Evolutionary conservation across 2,329 filamentous ascomycete species (phyloP), one percentile per base, ranked within the genome.

Genomic region (Fusarium subtropicale): DNA sequence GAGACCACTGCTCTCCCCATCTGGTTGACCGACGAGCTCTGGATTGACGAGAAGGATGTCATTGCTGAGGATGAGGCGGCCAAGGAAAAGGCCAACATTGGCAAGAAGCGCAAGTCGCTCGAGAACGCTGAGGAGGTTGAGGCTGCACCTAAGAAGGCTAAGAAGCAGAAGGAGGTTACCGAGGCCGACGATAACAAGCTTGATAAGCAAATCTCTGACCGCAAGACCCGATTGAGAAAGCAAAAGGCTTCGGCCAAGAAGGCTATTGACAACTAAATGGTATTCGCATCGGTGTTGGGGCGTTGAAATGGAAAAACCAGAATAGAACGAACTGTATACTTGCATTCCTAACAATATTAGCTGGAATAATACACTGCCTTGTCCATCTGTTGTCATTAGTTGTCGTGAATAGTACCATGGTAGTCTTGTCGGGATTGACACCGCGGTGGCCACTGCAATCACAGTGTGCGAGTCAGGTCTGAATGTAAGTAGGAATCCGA

Each of bases 21-120:
- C 77, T 99, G 94, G 92, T 83, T 97, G 77, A 92, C 95, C 7
- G 91, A 94, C 72, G 94, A 97, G 85, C 85, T 99, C 69, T 99
- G 96, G 94, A 81, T 91, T 18, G 92, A 96, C 70, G 88, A 91
- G 64, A 86, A 89, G 65, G 90, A 93, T 66, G 88, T 91, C 76
- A 88, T 97, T 9, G 83, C 96, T 36, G 82, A 85, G 68, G 83
- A 85, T 38, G 81, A 85, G 61, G 85, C 82, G 79, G 81, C 82
- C 64, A 73, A 76, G 71, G 76, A 85, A 66, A 87, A 86, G 81
- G 80, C 86, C 71, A 89, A 89, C 76, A 80, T 88, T 36, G 87
- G 87, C 74, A 92, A 92, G 87, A 88, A 88, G 83, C 83, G 87
- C 71, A 89, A 88, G 81, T 81, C 84, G 2, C 73, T 85, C 54